These are phyloP conservation scores for Aspergillus novoparasiticus DNA, from an alignment of 2,329 filamentous ascomycete species.

Conservation along the genomic window DNA sequence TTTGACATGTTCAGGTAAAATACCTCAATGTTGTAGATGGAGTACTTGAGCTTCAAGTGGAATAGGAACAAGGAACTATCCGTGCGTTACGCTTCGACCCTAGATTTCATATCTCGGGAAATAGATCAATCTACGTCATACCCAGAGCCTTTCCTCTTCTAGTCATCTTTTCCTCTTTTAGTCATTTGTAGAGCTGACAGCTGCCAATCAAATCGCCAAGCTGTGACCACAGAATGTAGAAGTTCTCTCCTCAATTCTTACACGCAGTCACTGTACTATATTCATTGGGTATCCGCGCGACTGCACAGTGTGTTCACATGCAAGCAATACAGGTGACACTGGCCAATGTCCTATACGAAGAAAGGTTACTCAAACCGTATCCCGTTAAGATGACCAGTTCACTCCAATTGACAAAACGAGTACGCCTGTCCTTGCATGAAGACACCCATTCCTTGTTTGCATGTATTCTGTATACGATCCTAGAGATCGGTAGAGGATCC, in stretches of 20 bases:
- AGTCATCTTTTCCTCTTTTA: background rate
- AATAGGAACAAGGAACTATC: background rate
- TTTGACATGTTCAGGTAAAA: background rate
- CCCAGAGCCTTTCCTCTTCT: no score
- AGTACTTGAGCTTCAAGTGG: background rate
- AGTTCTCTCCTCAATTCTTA: background rate
- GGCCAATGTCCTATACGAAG: background rate
- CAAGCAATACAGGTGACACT: background rate
- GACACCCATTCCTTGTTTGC: background rate
- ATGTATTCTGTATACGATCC: background rate
- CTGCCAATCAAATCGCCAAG: background rate
- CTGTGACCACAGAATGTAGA: background rate
- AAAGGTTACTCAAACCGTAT: background rate
- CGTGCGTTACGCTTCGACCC: background rate
- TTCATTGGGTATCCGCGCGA: background rate
- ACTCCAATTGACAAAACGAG: background rate
- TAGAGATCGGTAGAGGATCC: background rate
- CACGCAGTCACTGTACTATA: background rate
- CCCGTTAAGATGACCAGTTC: background rate
- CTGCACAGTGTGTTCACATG: background rate
- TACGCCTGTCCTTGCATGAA: background rate
- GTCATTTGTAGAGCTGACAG: background rate
- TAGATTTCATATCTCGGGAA: background rate
- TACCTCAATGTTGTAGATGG: background rate
- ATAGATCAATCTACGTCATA: background rate